A percentile compares a stretch with the other conserved stretches of the same genome.
phyloP scores from a whole-genome alignment of 495 filamentous ascomycete genomes.

The Chlorociboria aeruginascens region DNA sequence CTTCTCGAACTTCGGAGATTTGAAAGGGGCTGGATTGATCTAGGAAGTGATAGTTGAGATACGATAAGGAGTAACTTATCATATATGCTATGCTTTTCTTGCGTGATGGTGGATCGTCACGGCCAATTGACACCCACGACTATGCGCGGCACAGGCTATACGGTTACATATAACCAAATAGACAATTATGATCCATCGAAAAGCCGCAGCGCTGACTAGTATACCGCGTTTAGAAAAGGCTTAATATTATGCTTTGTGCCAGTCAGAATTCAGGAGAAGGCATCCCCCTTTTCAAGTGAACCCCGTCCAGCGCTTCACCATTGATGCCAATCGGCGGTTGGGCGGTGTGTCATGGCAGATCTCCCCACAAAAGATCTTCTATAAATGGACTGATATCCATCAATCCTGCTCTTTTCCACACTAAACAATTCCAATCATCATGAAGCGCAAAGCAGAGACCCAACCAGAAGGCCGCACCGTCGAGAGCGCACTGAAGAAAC shows the following conservation, averaged over 20 bases:
- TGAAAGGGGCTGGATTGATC: neutral
- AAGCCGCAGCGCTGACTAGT: slow-evolving; percentile 12
- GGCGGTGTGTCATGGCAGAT: slow-evolving; percentile 9
- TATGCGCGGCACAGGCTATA: neutral
- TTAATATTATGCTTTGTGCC: slow-evolving; percentile 5
- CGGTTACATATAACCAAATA: neutral
- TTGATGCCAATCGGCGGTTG: slow-evolving; percentile 1
- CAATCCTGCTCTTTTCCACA: neutral
- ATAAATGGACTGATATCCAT: slow-evolving; percentile 10
- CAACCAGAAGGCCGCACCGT: slow-evolving; percentile 13
- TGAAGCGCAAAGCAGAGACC: slow-evolving; percentile 19
- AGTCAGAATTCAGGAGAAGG: slow-evolving; percentile 1
- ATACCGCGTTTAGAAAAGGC: slow-evolving; percentile 10
- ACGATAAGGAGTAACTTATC: neutral
- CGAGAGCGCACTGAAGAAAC: slow-evolving; percentile 17
- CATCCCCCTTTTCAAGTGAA: slow-evolving; percentile 13
- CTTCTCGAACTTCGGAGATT: neutral
- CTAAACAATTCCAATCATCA: slow-evolving; percentile 2
- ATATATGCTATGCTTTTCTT: neutral
- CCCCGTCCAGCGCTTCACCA: slow-evolving; percentile 9
- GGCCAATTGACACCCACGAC: neutral
- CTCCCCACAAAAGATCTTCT: slow-evolving; percentile 1
- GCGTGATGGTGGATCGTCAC: neutral
- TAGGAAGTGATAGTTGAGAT: neutral
- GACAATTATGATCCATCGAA: neutral